phyloP scores from a whole-genome alignment of 129 eudicot species.

The Dittrichia graveolens region DNA sequence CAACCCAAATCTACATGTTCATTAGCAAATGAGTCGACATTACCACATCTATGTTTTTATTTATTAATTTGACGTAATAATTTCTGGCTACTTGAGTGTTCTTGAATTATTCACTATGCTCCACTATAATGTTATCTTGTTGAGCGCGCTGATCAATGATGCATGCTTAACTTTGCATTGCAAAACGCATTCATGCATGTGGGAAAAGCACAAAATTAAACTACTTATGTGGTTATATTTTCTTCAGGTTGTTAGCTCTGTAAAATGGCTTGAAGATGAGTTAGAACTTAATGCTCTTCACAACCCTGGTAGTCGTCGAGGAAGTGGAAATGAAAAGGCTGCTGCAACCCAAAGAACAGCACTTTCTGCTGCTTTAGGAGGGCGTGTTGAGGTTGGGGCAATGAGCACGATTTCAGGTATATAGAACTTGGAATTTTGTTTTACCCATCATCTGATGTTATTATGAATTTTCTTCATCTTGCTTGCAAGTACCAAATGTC shows the following conservation, averaged over 20 bases:
- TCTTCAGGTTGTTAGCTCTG: constrained; percentile 96
- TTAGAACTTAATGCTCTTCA: constrained; percentile 99
- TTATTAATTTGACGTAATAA: not conserved
- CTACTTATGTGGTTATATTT: not conserved
- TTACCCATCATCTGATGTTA: not conserved
- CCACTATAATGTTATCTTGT: no score
- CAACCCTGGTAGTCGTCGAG: constrained; percentile 95
- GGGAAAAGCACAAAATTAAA: not conserved
- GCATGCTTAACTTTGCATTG: not conserved
- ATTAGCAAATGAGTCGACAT: no score
- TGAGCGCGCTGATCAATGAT: no score
- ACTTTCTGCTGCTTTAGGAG: constrained; percentile 98
- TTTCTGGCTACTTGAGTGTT: not conserved
- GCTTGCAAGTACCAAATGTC: not conserved
- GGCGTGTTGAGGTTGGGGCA: constrained; percentile 85
- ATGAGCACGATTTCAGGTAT: constrained; percentile 96
- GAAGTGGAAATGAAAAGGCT: constrained; percentile 97
- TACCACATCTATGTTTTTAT: not conserved
- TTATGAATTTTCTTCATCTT: not conserved
- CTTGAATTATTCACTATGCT: not conserved
- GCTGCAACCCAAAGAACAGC: constrained; percentile 89
- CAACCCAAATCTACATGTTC: no score
- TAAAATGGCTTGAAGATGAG: constrained; percentile 99
- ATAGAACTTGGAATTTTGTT: not conserved
- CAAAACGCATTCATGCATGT: not conserved